Base-by-base conservation (phyloP, 2,329 filamentous ascomycete genomes). In the Diaporthe citrichinensis region DNA sequence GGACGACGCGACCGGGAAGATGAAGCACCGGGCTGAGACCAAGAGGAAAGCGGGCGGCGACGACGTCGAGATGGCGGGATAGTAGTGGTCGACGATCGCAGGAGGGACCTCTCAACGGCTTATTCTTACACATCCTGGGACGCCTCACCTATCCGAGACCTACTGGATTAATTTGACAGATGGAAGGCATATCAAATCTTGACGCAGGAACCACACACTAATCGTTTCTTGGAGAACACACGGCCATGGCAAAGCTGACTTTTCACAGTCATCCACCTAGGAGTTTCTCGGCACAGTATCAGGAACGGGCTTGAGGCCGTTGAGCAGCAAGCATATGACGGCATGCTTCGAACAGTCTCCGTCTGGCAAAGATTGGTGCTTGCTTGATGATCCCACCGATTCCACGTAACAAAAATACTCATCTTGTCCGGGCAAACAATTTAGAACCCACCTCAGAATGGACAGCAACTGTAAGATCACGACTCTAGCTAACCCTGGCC, bases 1-100 rank as follows among this genome's bases (percentile, higher is more conserved):
- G 23, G 90, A 91, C 72, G 92, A 94, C 74, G 92, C 79, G 3
- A 82, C 78, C 44, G 76, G 79, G 25, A 83, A 80, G 77, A 81
- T 82, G 78, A 78, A 76, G 76, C 79, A 79, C 75, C 81, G 83
- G 78, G 76, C 82, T 77, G 79, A 81, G 71, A 82, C 83, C 73
- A 80, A 80, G 46, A 80, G 79, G 76, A 82, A 79, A 76, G 75
- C 57, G 5, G 71, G 80, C 10, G 79, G 74, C 4, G 79, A 79
- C 36, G 81, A 84, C 74, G 78, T 82, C 17, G 80, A 81, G 71
- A 82, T 84, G 80, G 79, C 78, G 59, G 82, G 78, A 34, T 83
- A 61, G 55, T 31, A 58, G 46, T 20, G 46, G 17, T 7, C 28
- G 34, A n/a, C 58, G 36, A 46, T 36, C 25, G 20, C 25, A 51